Base-by-base conservation (phyloP, 805 yeast species). In the Lipomyces anomalus region DNA sequence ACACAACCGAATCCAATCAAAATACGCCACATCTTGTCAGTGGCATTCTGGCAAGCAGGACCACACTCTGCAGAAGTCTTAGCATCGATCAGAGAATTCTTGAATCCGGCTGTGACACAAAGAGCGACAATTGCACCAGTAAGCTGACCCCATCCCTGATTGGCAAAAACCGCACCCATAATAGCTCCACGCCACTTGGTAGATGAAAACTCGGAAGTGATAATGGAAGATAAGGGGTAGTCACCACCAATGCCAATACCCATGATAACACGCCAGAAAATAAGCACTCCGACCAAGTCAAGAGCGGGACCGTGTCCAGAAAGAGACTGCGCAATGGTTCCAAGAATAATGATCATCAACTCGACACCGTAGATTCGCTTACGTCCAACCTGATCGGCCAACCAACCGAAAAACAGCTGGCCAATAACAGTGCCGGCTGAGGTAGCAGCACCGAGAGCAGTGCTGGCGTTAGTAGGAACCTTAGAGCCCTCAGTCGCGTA, bases 221-320 rank as follows among this genome's bases (percentile, higher is more conserved):
- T 87, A 65, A 87, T 82, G n/a, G 95, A 85, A 16, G 95, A 85
- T 61, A 88, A 74, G 57, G 96, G 95, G 67, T 87, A 87, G 71
- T 87, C 96, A 75, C 95, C 96, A 72, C 96, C 96, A 59, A 87
- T 88, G 79, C 96, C 96, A 59, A 88, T 82, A 74, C 96, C 96
- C 86, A 81, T 82, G 53, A 87, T 62, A 56, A 87, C 80, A 78
- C 96, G 83, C 70, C 79, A 81, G 61, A 82, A 80, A 7, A 81
- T 69, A 52, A 88, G 72, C 42, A 85, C 73, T 36, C 92, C 95
- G 46, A 78, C 76, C 38, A 53, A 44, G 47, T 45, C 33, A 29
- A 53, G 36, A 6, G 49, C 11, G n/a, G 42, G 46, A 22, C 95
- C 77, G 6, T 66, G 60, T 60, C 95, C 95, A 38, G 82, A 55